Evolutionary conservation across 768 basidiomycete species (phyloP).

Genomic region (Tubosaeta brunneosetosa): DNA sequence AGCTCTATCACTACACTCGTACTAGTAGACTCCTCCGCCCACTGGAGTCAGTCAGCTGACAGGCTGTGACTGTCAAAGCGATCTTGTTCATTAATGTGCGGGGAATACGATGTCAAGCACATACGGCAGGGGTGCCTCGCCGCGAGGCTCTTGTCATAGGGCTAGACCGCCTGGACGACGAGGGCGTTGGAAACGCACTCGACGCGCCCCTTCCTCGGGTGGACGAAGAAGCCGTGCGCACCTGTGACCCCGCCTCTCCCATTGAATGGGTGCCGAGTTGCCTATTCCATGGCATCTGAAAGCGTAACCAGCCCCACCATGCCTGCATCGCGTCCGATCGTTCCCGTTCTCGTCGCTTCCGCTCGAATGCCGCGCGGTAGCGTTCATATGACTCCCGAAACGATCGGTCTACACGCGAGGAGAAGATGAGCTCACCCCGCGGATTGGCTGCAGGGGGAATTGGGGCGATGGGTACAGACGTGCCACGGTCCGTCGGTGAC

Average conservation of each 20-base stretch:
- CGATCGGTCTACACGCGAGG: slow-evolving; percentile 70
- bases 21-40: neutral
- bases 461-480: slow-evolving; percentile 49
- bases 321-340: slow-evolving; percentile 32
- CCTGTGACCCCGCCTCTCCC: slow-evolving; percentile 12
- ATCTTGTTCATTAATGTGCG: slow-evolving; percentile 26
- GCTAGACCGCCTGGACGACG: slow-evolving; percentile 31
- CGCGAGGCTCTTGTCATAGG: slow-evolving; percentile 29
- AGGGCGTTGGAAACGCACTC: slow-evolving; percentile 28
- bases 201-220: slow-evolving; percentile 22
- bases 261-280: slow-evolving; percentile 4
- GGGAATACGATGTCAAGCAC: slow-evolving; percentile 14
- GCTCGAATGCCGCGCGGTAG: slow-evolving; percentile 84
- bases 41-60: slow-evolving; percentile 7
- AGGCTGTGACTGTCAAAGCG: slow-evolving; percentile 12
- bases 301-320: slow-evolving; percentile 28
- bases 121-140: slow-evolving; percentile 23
- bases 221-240: slow-evolving; percentile 22
- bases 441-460: slow-evolving; percentile 89
- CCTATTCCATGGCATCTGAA: slow-evolving; percentile 29
- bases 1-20: neutral
- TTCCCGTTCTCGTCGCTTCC: slow-evolving; percentile 62
- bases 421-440: slow-evolving; percentile 95
- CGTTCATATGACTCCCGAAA: slow-evolving; percentile 93
- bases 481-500: slow-evolving; percentile 36